Evolutionary conservation across 306 rosid species (phyloP).

Genomic region (Citrullus amarus): DNA sequence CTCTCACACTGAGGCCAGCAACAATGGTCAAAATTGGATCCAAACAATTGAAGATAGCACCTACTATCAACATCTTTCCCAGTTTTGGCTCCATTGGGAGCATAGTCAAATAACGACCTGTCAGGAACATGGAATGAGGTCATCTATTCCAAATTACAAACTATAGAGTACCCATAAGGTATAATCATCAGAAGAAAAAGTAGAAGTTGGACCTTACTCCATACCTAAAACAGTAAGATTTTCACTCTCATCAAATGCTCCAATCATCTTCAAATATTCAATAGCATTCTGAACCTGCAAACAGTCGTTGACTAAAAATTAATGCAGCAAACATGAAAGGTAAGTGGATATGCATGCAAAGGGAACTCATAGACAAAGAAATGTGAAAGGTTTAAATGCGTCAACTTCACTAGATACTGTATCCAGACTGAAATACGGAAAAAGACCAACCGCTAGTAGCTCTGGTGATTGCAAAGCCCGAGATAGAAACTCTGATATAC

Average conservation of each 20-base stretch:
- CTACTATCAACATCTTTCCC: constrained; percentile 88
- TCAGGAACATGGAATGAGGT: constrained; percentile 19
- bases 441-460: constrained; percentile 49
- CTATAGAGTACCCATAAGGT: constrained; percentile 8
- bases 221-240: constrained; percentile 73
- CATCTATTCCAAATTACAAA: neutral
- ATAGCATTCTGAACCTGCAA: constrained; percentile 85
- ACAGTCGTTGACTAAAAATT: constrained; percentile 13
- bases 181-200: neutral
- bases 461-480: constrained; percentile 96
- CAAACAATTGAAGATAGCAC: constrained; percentile 75
- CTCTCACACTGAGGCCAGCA: constrained; percentile 93
- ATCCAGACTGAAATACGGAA: constrained; percentile 4
- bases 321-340: constrained; percentile 13
- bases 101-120: constrained; percentile 70
- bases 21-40: constrained; percentile 87
- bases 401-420: neutral
- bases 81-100: constrained; percentile 99
- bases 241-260: constrained; percentile 86
- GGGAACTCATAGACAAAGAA: neutral
- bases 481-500: constrained; percentile 81
- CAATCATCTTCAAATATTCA: constrained; percentile 71
- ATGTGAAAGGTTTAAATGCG: neutral
- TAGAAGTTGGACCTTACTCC: constrained; percentile 10
- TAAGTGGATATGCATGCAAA: neutral